Conservation (phyloP, 1,284 basidiomycete species). For the Tausonia pullulans region DNA sequence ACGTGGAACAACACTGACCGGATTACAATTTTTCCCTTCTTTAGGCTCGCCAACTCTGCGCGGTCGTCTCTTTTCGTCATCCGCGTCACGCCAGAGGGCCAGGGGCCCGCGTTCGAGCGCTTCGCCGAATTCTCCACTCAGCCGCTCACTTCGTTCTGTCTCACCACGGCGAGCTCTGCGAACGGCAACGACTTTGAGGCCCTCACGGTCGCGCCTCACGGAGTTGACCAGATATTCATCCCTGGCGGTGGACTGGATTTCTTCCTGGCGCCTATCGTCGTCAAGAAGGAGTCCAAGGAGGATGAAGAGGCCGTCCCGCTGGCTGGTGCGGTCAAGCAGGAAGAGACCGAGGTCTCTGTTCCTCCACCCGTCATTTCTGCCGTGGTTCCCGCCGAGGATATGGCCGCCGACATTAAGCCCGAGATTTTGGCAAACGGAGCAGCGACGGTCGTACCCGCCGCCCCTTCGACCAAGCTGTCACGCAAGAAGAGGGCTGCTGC, state of each 20-base stretch:
- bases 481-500: too few relatives aligned
- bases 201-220: constrained; percentile 66
- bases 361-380: too few relatives aligned
- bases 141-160: constrained; percentile 70
- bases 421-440: background rate
- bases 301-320: background rate
- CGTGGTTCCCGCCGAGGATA: constrained; percentile 45
- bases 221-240: constrained; percentile 70
- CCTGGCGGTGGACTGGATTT: constrained; percentile 64
- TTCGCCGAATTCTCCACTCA: constrained; percentile 65
- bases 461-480: background rate
- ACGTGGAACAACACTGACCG: too few relatives aligned
- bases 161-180: constrained; percentile 44
- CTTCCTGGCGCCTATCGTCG: constrained; percentile 22
- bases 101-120: constrained; percentile 48
- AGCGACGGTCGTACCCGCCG: background rate
- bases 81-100: constrained; percentile 43
- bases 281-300: background rate
- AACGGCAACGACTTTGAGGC: constrained; percentile 63
- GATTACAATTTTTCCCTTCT: background rate
- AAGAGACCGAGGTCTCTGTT: constrained; percentile 27
- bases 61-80: constrained; percentile 68
- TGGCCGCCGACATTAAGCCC: background rate
- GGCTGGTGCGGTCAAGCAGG: constrained; percentile 4
- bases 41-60: constrained; percentile 62